Conservation (phyloP, 805 yeast genomes). For the Wickerhamomyces hampshirensis region DNA sequence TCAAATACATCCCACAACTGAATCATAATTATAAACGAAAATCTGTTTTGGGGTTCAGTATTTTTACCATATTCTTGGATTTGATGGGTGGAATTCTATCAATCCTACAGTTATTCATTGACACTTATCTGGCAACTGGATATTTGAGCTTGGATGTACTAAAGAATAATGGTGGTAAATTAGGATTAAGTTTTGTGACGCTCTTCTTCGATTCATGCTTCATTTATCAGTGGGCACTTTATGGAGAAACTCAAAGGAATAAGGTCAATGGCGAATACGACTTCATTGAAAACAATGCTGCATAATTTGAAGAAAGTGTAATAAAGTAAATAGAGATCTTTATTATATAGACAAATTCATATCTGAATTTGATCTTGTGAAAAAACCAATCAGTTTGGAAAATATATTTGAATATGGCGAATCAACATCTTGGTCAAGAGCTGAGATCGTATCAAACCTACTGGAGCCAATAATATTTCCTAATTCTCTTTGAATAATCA, state of each 20-base stretch:
- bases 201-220: conserved; percentile 33
- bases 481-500: conserved; percentile 21
- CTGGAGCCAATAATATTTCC: conserved; percentile 4
- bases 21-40: conserved; percentile 70
- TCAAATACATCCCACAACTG: conserved; percentile 76
- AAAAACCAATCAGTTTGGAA: not conserved
- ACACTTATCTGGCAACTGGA: conserved; percentile 23
- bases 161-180: conserved; percentile 33
- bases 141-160: conserved; percentile 22
- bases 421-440: not conserved
- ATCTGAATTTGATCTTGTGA: too few species aligned
- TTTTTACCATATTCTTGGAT: conserved; percentile 43
- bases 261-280: not conserved
- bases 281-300: too few species aligned
- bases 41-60: conserved; percentile 82
- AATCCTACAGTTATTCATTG: conserved; percentile 20
- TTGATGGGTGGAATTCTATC: conserved; percentile 31
- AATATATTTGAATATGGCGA: too few species aligned
- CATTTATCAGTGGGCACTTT: conserved; percentile 32
- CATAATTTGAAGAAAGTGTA: too few species aligned
- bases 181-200: conserved; percentile 35
- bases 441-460: not conserved
- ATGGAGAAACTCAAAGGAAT: conserved; percentile 9
- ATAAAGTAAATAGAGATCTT: too few species aligned
- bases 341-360: too few species aligned